Evolutionary conservation across 352 stramenopile species (phyloP), one percentile per base, ranked within the genome.

Genomic region (Phytopythium montanum): DNA sequence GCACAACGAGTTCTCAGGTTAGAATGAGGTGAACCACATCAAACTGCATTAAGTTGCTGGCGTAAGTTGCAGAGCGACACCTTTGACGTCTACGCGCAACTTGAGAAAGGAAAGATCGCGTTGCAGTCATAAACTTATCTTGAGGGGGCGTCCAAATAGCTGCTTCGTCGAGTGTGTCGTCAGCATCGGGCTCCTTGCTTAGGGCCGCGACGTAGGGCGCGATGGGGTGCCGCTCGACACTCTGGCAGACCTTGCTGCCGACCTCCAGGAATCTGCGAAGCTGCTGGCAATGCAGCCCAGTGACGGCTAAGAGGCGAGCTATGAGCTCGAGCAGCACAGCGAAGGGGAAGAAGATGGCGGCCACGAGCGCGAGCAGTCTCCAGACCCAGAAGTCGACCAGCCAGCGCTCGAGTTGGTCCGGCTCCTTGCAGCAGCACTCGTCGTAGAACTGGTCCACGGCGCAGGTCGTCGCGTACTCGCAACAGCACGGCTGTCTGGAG

Each of bases 401-500:
- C 8, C 73, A 60, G 1, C 49, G 38, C 4, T 73, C 48, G 42
- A 75, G 49, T n/a, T 73, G 59, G 19, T 71, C 53, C 9, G 49
- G 23, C 46, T 56, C 28, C 51, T 45, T 56, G 59, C 81, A 92
- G 41, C 87, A 73, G 68, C 81, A 92, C 14, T 59, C 61, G 62
- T 87, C 67, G 13, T 66, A 81, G 64, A 87, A 89, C 46, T 87
- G 84, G 54, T 76, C 88, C 38, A 75, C 87, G 68, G 84, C 85
- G 56, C 81, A 92, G 56, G 88, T 78, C 56, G 88, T 89, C 14
- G 71, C 75, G 66, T 77, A 89, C 51, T 72, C 46, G 58, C 81
- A 92, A 72, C 81, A 92, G 64, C 81, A 92, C 55, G 81, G 79
- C 57, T 87, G 69, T 46, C 85, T 79, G 38, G 77, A 85, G 56